Evolutionary conservation across 805 yeast genomes (phyloP).

Genomic region (Starmerella gropengiesseri): DNA sequence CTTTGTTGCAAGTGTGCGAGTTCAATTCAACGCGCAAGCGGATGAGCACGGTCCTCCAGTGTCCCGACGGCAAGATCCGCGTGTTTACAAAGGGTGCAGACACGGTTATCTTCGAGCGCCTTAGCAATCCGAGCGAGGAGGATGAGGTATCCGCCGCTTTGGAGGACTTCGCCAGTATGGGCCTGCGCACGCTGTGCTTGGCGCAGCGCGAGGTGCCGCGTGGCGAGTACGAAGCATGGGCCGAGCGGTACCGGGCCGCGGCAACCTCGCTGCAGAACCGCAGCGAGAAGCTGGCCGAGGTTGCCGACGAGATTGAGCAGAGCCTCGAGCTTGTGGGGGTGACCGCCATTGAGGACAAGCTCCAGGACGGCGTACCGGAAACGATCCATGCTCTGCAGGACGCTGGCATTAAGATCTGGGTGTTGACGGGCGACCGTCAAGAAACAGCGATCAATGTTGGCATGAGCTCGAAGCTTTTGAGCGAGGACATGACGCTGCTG

Average conservation of each 20-base stretch:
- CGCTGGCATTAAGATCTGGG: constrained; percentile 97
- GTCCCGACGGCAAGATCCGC: constrained; percentile 86
- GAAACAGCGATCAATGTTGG: constrained; percentile 98
- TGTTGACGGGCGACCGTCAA: constrained; percentile 94
- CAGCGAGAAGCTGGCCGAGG: constrained; percentile 65
- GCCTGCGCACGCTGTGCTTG: constrained; percentile 86
- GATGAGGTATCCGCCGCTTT: constrained; percentile 80
- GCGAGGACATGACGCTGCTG: constrained; percentile 91
- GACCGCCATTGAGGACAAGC: constrained; percentile 94
- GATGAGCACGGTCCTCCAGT: constrained; percentile 89
- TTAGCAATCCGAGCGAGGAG: constrained; percentile 35
- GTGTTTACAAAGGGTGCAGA: constrained; percentile 96
- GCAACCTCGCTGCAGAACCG: constrained; percentile 72
- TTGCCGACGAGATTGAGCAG: constrained; percentile 78
- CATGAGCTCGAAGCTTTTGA: constrained; percentile 86
- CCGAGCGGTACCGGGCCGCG: constrained; percentile 56
- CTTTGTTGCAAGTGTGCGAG: constrained; percentile 82
- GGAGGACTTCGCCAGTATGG: constrained; percentile 95
- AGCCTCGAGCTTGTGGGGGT: constrained; percentile 81
- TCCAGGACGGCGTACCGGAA: constrained; percentile 98
- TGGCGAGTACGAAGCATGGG: constrained; percentile 68
- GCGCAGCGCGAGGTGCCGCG: constrained; percentile 75
- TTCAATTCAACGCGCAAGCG: constrained; percentile 95
- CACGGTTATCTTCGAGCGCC: constrained; percentile 82
- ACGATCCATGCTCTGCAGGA: constrained; percentile 89